phyloP scores from a whole-genome alignment of 345 rosid genomes.

The Eucalyptus melliodora region DNA sequence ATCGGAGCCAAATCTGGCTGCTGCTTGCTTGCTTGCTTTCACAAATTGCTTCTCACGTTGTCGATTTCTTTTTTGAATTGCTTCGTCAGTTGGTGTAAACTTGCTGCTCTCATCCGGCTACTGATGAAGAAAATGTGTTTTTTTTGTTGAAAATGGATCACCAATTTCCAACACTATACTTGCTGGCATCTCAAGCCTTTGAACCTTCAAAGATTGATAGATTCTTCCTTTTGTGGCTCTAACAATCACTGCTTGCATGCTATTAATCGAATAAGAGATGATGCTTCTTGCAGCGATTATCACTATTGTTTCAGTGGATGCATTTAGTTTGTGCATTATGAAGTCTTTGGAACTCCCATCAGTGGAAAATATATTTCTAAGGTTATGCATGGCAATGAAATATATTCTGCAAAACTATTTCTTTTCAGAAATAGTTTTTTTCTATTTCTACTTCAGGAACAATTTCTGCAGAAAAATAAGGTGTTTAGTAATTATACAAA shows the following conservation, averaged over 20 bases:
- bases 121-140: not conserved
- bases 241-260: not conserved
- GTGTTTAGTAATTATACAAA: no score
- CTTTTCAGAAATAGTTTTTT: no score
- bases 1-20: not conserved
- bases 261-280: not conserved
- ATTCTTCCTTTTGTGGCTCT: not conserved
- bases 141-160: not conserved
- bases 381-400: rapidly evolving
- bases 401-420: no score
- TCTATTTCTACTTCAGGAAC: no score
- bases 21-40: not conserved
- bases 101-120: not conserved
- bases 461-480: no score
- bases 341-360: not conserved
- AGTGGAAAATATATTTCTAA: not conserved
- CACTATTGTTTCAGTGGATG: not conserved
- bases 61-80: not conserved
- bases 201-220: not conserved
- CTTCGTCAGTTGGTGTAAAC: not conserved
- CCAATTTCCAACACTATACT: not conserved
- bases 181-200: not conserved
- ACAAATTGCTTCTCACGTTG: not conserved
- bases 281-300: not conserved
- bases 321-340: not conserved